These are phyloP conservation scores for Colletotrichum sp. DNA, from an alignment of 2,329 filamentous ascomycete genomes.

Conservation along the genomic window DNA sequence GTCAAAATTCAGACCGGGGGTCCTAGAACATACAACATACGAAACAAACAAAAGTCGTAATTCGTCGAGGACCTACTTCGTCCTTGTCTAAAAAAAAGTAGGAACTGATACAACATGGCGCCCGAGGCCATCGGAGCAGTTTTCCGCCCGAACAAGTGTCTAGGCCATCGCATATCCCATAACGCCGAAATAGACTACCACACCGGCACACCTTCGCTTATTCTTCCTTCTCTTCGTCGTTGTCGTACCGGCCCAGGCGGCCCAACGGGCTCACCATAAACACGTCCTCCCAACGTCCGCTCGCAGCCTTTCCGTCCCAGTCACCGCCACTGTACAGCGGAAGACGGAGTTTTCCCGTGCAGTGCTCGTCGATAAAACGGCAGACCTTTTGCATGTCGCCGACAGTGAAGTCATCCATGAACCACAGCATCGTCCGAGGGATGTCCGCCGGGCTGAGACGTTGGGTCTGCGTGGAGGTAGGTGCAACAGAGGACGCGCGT, in stretches of 20 bases:
- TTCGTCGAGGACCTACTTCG: not conserved
- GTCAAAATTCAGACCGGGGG: not conserved
- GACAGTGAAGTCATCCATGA: constrained; percentile 19
- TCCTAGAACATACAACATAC: not conserved
- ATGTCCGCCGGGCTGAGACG: constrained; percentile 12
- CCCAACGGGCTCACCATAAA: constrained; percentile 18
- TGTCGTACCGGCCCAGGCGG: constrained; percentile 3
- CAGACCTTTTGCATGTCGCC: constrained; percentile 20
- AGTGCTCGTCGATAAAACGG: constrained; percentile 17
- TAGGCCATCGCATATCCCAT: not conserved
- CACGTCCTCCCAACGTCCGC: constrained; percentile 16
- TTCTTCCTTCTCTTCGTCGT: constrained; percentile 10
- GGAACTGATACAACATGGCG: not conserved
- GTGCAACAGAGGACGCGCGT: not conserved
- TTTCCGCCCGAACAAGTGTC: not conserved
- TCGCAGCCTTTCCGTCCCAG: constrained; percentile 16
- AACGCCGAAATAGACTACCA: not conserved
- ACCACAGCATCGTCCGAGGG: constrained; percentile 18
- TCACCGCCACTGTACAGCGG: constrained; percentile 16
- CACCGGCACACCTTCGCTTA: not conserved
- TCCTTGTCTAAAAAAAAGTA: not conserved
- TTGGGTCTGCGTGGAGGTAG: not conserved
- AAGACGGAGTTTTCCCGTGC: constrained; percentile 14
- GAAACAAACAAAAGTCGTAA: not conserved
- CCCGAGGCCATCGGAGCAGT: not conserved